Evolutionary conservation across 495 filamentous ascomycete genomes (phyloP), one percentile per base, ranked within the genome.

Genomic region (Zalerion maritima): DNA sequence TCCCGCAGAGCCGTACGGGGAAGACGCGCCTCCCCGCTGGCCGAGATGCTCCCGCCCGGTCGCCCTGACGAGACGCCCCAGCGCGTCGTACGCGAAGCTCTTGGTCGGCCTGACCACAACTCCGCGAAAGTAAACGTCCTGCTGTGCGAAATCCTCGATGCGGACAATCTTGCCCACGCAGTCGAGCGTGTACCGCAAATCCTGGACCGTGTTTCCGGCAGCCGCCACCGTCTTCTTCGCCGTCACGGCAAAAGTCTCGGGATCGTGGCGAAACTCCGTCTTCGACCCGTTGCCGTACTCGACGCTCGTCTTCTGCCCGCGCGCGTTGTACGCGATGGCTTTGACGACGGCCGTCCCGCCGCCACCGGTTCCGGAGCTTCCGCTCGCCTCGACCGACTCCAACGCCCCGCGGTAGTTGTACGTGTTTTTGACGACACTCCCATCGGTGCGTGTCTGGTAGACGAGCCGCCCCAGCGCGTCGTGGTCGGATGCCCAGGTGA

Each of bases 41-140:
- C 28, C 35, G 3, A 48, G 18, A 14, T 52, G 52, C 21, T 50
- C 50, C 2, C 55, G 36, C 3, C 56, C 56, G 2, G 44, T 42
- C 1, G 56, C 46, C 17, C 47, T 17, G 18, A 52, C 26, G 9
- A 60, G 51, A 16, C 38, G 38, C 24, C 41, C 31, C 5, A 49
- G 9, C 7, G 45, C 12, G 36, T 60, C 57, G 28, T 58, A 60
- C 1, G 26, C 38, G 31, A 37, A 59, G 2, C 45, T 35, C 11
- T 25, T 21, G 16, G n/a, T 31, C 0, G 55, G 40, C 0, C 33
- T 29, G 5, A 52, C 51, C 0, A 8, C 2, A 2, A 17, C 14
- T 26, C 47, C 47, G 16, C 37, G 21, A 26, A 51, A 43, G 34
- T 32, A 56, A 6, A 44, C 39, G 8, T 18, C 37, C 26, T 57